phyloP scores from a whole-genome alignment of 495 filamentous ascomycete genomes.

The Trichoderma virens region DNA sequence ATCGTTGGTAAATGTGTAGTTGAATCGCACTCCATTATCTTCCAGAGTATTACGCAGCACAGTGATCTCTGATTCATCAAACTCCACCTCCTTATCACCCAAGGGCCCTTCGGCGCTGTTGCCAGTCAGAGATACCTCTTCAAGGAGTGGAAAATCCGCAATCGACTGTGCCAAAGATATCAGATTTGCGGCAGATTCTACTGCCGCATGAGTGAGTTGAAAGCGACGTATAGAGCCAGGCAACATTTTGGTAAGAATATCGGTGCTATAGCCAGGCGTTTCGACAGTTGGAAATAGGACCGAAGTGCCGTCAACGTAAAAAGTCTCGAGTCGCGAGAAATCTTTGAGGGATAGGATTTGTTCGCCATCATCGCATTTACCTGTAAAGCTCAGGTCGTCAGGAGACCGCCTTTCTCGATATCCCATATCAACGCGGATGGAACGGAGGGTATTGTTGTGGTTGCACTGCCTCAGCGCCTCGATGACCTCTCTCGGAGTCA shows the following conservation, averaged over 20 bases:
- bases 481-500: not conserved
- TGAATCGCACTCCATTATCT: too few species aligned
- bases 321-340: not conserved
- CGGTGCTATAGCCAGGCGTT: not conserved
- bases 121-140: not conserved
- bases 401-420: not conserved
- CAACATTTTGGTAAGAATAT: not conserved
- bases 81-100: not conserved
- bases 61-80: not conserved
- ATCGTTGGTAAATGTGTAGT: too few species aligned
- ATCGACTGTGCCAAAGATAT: not conserved
- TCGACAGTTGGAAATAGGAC: not conserved
- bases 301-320: not conserved
- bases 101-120: not conserved
- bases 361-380: not conserved
- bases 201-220: not conserved
- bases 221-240: not conserved
- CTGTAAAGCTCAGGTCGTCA: not conserved
- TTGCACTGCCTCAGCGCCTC: not conserved
- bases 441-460: not conserved
- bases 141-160: not conserved
- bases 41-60: too few species aligned
- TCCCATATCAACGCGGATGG: not conserved
- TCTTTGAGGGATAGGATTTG: not conserved
- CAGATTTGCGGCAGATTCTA: not conserved